Base-by-base conservation (phyloP, 176 grass and related monocot species). In the Phragmites australis region DNA sequence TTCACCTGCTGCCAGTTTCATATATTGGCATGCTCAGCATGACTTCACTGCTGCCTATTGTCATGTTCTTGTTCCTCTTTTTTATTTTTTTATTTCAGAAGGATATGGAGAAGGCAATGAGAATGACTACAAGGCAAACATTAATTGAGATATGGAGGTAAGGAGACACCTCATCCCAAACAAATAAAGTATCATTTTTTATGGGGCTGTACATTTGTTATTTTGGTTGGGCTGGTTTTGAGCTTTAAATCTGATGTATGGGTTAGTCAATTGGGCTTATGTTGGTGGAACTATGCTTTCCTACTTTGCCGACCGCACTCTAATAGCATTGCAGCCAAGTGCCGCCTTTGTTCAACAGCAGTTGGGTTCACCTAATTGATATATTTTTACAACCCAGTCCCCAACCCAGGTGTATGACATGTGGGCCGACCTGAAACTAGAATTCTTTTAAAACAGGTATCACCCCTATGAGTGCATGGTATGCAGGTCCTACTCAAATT, bases 111-210 rank as follows among this genome's bases (percentile, higher is more conserved):
- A 92, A 89, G 78, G 95, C 90, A 76, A 78, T 94, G 82, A 94
- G 78, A 60, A 98, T 98, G 95, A 94, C 90, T 45, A 98, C 95
- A 3, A 91, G 92, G 74, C 85, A 91, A 78, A 98, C 95, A 42
- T 79, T 98, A 69, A 54, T 58, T 56, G 95, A 98, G 81, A 81
- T 98, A 60, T 98, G 92, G 95, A 94, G 92, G 94, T 94, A 87
- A 29, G 66, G 56, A 56, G 42, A 57, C 70, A 70, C 53, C 44
- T 40, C 18, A 40, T 50, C 61, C 44, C 39, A 37, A 65, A 56
- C 58, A 72, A 48, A 54, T 58, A 30, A 31, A 65, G 64, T 51
- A 65, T 2, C 19, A 37, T 59, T 76, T 30, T 67, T 39, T 15
- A 58, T 57, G 34, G 27, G 39, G 30, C n/a, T 17, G 50, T 56